phyloP scores from a whole-genome alignment of 2,329 filamentous ascomycete species.

The Cladobotryum mycophilum region DNA sequence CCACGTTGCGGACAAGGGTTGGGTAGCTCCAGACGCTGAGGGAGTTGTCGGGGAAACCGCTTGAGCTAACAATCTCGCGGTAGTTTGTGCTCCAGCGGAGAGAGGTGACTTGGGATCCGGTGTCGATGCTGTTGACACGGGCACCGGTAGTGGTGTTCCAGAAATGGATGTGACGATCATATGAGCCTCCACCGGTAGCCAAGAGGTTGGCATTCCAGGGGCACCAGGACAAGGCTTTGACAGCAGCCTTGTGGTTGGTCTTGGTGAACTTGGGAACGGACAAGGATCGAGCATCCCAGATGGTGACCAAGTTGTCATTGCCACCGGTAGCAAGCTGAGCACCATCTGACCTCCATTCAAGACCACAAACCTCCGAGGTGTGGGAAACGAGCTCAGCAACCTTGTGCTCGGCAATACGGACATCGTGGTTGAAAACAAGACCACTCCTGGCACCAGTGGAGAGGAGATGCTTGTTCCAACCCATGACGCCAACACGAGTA shows the following conservation, averaged over 20 bases:
- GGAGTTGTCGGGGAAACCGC: slow-evolving; percentile 98
- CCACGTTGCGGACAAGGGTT: slow-evolving; percentile 90
- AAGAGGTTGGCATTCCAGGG: slow-evolving; percentile 98
- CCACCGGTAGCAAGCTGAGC: slow-evolving; percentile 95
- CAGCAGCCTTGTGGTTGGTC: slow-evolving; percentile 97
- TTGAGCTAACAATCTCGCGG: slow-evolving; percentile 96
- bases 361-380: slow-evolving; percentile 94
- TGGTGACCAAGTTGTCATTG: slow-evolving; percentile 98
- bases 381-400: slow-evolving; percentile 94
- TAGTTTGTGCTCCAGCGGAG: slow-evolving; percentile 95
- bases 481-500: slow-evolving; percentile 94
- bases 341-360: slow-evolving; percentile 96
- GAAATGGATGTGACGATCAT: slow-evolving; percentile 98
- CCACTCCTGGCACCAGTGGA: slow-evolving; percentile 93
- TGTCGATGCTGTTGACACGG: slow-evolving; percentile 98
- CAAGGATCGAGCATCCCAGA: slow-evolving; percentile 95
- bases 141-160: slow-evolving; percentile 99
- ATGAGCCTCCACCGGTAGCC: slow-evolving; percentile 90
- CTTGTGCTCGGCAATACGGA: slow-evolving; percentile 96
- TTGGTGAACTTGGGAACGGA: slow-evolving; percentile 97
- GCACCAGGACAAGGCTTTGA: slow-evolving; percentile 98
- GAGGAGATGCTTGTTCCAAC: slow-evolving; percentile 97
- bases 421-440: slow-evolving; percentile 97
- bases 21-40: slow-evolving; percentile 99
- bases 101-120: slow-evolving; percentile 93